Conservation (phyloP, 495 filamentous ascomycete species). For the Penicillium cinerascens region DNA sequence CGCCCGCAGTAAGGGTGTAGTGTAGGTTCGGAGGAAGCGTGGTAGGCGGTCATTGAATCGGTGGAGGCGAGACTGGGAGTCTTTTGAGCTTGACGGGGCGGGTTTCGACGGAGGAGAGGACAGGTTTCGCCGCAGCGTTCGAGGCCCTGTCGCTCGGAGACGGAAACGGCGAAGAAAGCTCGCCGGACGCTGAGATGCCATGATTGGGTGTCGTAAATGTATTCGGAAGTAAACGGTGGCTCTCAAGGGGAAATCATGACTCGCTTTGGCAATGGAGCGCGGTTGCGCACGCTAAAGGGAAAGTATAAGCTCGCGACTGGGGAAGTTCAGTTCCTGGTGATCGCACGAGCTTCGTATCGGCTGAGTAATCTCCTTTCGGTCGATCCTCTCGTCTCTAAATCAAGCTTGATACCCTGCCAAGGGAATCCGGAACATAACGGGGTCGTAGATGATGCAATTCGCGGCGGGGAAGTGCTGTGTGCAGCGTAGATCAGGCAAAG, state of each 20-base stretch:
- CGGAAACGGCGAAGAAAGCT: conserved; percentile 19
- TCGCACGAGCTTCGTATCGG: conserved; percentile 8
- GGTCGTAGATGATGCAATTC: neutral
- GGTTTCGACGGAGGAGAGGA: conserved; percentile 25
- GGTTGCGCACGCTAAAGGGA: neutral
- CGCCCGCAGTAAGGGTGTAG: conserved; percentile 63
- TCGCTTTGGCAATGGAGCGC: conserved; percentile 10
- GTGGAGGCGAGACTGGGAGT: conserved; percentile 46
- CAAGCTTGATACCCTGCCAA: neutral
- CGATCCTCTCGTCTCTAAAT: conserved; percentile 1
- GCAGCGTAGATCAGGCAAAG: conserved; percentile 2
- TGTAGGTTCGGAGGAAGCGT: conserved; percentile 60
- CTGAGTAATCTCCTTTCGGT: conserved; percentile 23
- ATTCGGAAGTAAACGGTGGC: conserved; percentile 3
- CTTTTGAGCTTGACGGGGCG: conserved; percentile 21
- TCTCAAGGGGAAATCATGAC: conserved; percentile 6
- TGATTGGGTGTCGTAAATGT: neutral
- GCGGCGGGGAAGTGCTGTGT: neutral
- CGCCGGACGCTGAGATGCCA: conserved; percentile 12
- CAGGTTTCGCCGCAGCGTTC: conserved; percentile 15
- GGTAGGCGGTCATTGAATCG: conserved; percentile 60
- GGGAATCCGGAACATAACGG: neutral
- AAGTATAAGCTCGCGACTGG: neutral
- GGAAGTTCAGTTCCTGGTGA: conserved; percentile 1
- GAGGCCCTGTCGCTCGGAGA: neutral